Base-by-base conservation (phyloP, 2,329 filamentous ascomycete species). In the Botrytis galanthina region DNA sequence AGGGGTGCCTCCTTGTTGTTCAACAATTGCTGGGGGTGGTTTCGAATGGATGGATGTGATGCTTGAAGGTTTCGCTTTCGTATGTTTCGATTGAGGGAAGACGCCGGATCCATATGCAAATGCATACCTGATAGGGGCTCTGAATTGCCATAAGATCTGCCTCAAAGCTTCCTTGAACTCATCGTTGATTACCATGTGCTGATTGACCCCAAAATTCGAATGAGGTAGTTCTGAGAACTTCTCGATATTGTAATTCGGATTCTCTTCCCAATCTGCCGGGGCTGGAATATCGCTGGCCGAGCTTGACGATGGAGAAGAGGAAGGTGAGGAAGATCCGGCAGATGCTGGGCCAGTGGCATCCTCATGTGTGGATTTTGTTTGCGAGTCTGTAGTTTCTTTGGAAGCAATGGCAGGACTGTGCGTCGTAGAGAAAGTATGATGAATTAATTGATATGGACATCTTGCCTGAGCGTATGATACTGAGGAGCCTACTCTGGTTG, bases 51-150 rank as follows among this genome's bases (percentile, higher is more conserved):
- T 89, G 32, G 90, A 89, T 26, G 79, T 74, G 83, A 86, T 76
- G 84, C 86, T 89, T 85, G 69, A 90, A 84, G 75, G 84, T 82
- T 74, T 84, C 83, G 77, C 87, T 32, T 61, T 87, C 67, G 85
- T 84, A 72, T 83, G 81, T 74, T 82, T 84, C 35, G 85, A 85
- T 81, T 99, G 96, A 0, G 95, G 91, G 80, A 99, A 99, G 16
- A 99, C 96, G 6, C 96, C 96, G 9, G 95, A 98, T 35, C 96
- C 96, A 81, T 99, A 99, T 2, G 96, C 96, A 82, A 99, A 97
- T 22, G 95, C 95, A 84, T 98, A 98, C 73, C 95, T 90, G 77
- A 99, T 97, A 0, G 96, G 95, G 0, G 96, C 95, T 70, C 91
- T 88, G 83, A 99, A 98, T 79, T 97, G 90, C 89, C 94, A 96